Conservation (phyloP, 1,284 basidiomycete species). For the Cutaneotrichosporon daszewskae region DNA sequence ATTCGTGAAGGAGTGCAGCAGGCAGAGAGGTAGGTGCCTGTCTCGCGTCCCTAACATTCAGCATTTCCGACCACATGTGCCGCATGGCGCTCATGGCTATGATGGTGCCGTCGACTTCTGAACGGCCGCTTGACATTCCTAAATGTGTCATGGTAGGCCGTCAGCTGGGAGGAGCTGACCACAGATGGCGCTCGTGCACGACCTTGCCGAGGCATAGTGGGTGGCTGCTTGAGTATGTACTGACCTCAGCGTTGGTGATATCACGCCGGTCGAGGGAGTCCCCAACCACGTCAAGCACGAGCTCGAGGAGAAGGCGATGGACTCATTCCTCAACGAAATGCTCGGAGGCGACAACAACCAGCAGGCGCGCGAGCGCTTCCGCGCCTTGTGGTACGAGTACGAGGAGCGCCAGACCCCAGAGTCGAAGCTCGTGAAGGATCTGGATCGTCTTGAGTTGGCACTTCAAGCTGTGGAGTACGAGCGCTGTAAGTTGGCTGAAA, state of each 20-base stretch:
- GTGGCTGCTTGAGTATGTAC: constrained; percentile 6
- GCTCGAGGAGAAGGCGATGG: constrained; percentile 71
- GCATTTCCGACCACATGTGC: constrained; percentile 97
- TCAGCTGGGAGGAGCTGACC: neutral
- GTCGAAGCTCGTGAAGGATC: constrained; percentile 86
- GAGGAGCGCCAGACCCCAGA: constrained; percentile 76
- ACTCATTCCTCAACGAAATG: constrained; percentile 84
- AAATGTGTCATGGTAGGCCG: constrained; percentile 52
- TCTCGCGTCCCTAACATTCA: constrained; percentile 38
- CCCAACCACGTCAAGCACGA: constrained; percentile 69
- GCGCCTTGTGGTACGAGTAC: constrained; percentile 85
- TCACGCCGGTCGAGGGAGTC: constrained; percentile 83
- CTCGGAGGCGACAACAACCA: constrained; percentile 60
- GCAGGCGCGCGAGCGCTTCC: constrained; percentile 70
- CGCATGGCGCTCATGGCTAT: constrained; percentile 89
- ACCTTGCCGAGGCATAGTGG: constrained; percentile 86
- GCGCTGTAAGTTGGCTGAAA: constrained; percentile 39
- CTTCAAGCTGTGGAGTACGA: constrained; percentile 57
- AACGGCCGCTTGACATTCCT: constrained; percentile 61
- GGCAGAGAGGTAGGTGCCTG: constrained; percentile 62
- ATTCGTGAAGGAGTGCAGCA: constrained; percentile 70
- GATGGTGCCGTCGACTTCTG: constrained; percentile 60
- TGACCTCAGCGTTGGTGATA: constrained; percentile 68
- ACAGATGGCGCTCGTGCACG: constrained; percentile 79
- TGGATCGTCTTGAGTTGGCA: constrained; percentile 90